phyloP scores from a whole-genome alignment of 768 basidiomycete species.

The Naganishia vaughanmartiniae region DNA sequence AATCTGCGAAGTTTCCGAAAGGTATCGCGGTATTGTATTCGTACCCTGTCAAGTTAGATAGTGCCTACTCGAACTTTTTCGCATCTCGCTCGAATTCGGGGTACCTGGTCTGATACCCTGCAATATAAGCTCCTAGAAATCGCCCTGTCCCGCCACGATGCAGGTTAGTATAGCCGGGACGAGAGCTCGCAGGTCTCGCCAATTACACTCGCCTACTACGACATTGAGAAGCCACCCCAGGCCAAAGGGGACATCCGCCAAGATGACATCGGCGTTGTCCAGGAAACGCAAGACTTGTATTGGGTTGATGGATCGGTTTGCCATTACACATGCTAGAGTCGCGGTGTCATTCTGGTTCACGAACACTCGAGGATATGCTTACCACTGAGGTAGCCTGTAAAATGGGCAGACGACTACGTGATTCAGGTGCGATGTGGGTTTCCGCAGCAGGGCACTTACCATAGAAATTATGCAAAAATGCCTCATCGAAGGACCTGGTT shows the following conservation, averaged over 20 bases:
- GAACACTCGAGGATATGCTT: background rate
- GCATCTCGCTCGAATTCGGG: background rate
- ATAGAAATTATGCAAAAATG: slow-evolving; percentile 28
- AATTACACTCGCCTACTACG: background rate
- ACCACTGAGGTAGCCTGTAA: slow-evolving; percentile 1
- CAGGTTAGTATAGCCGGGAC: background rate
- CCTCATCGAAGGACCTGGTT: slow-evolving; percentile 16
- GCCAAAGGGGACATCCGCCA: slow-evolving; percentile 23
- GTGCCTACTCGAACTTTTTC: background rate
- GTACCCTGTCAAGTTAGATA: no score
- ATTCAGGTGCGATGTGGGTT: no score
- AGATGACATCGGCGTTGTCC: slow-evolving; percentile 20
- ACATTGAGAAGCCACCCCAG: slow-evolving; percentile 1
- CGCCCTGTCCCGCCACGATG: background rate
- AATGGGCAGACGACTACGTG: background rate
- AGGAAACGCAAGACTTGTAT: slow-evolving; percentile 27
- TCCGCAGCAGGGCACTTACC: background rate
- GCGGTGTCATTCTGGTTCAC: background rate
- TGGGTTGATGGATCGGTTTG: background rate
- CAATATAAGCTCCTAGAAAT: background rate
- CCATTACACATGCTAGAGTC: background rate
- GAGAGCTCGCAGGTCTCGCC: background rate
- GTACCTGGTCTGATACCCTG: background rate
- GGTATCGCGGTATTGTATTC: no score
- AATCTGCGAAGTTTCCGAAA: no score